Conservation (phyloP, 331 rosid species). For the Pyracantha coccinea region DNA sequence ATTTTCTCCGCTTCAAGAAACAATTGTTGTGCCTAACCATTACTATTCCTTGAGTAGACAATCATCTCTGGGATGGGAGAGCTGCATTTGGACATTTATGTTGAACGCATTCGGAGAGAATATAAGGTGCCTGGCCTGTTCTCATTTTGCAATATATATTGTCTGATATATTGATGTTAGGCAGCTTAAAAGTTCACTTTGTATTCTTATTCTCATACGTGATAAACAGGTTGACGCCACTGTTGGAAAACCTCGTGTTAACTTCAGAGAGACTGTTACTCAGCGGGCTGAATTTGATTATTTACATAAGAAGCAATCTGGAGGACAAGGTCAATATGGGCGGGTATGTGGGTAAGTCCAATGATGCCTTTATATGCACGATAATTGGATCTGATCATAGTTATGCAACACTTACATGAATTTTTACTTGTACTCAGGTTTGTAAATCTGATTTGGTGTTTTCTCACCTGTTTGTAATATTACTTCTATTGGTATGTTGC, state of each 20-base stretch:
- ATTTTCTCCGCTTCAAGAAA: not conserved
- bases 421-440: not conserved
- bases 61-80: conserved; percentile 99
- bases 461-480: not conserved
- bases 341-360: conserved; percentile 82
- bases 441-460: not conserved
- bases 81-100: conserved; percentile 91
- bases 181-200: not conserved
- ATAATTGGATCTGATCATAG: not conserved
- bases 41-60: conserved; percentile 46
- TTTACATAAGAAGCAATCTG: conserved; percentile 89
- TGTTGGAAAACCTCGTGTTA: conserved; percentile 97
- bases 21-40: conserved; percentile 3
- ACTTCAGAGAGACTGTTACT: conserved; percentile 97
- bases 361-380: not conserved
- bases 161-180: not conserved
- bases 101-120: conserved; percentile 92
- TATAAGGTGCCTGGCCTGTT: conserved; percentile 48
- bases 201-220: conserved; percentile 11
- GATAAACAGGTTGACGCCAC: conserved; percentile 75
- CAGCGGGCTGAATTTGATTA: conserved; percentile 89
- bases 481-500: conserved; percentile 15
- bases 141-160: not conserved
- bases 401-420: not conserved
- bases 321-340: conserved; percentile 99